Base-by-base conservation (phyloP, 192 early-diverging fungal species). In the Dispira simplex region DNA sequence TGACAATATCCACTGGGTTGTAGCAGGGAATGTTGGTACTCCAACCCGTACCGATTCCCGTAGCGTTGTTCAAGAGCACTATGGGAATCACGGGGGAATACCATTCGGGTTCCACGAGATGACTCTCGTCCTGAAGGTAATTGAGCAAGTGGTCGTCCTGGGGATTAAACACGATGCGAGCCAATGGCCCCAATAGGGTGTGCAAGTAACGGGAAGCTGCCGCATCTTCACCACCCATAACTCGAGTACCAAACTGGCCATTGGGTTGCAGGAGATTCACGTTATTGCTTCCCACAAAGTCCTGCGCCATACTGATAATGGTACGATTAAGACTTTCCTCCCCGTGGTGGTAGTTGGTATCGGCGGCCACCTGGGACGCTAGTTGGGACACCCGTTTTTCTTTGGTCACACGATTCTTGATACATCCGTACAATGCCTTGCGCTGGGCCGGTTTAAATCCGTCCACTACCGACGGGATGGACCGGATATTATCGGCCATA, bases 181-280 rank as follows among this genome's bases (percentile, higher is more conserved):
- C 75, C 14, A 99, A 79, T 51, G 79, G 73, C 8, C 79, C 67
- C 32, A 95, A 70, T 27, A 72, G 77, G 0, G 93, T 95, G 68
- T 85, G 89, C 64, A 99, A 90, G 76, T 99, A 99, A 93, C 96
- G 93, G 75, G 94, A 79, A 70, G 84, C 87, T n/a, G 94, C 94
- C 27, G 92, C 88, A 69, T 93, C 91, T 70, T 96, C 93, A 44
- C 92, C 93, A 54, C 96, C 91, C 26, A 85, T 77, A 73, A 87
- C 65, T 23, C 94, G 79, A 27, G 90, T 94, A 64, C 96, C 96
- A 67, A 99, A 99, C 65, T 91, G 84, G 68, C 96, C 96, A 56
- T 76, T 68, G 11, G 93, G 93, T 53, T 84, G 73, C 46, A 99
- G 66, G 59, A 97, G 64, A 46, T 85, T 83, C 67, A 97, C 75